phyloP scores from a whole-genome alignment of 108 stramenopile species.

The Chaetoceros tenuissimus region DNA sequence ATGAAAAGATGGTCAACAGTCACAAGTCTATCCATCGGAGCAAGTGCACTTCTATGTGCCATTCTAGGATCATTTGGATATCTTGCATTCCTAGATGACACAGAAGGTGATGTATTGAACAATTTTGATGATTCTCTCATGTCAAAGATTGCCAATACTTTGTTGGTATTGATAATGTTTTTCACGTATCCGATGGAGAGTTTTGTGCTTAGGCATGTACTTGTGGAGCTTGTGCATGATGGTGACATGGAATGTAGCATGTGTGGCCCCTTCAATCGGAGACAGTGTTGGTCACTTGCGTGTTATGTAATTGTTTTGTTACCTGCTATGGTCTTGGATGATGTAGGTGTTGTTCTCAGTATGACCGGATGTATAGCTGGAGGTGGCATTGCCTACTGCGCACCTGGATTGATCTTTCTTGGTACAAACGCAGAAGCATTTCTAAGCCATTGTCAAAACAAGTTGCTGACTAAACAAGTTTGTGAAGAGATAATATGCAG shows the following conservation, averaged over 20 bases:
- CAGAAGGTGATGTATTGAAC: constrained; percentile 69
- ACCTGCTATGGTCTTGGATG: constrained; percentile 62
- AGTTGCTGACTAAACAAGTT: constrained; percentile 12
- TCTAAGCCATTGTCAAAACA: constrained; percentile 13
- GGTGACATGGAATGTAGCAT: constrained; percentile 53
- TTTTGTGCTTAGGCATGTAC: constrained; percentile 74
- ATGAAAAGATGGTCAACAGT: constrained; percentile 49
- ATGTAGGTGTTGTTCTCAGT: constrained; percentile 68
- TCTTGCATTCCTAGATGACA: constrained; percentile 64
- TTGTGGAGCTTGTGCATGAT: constrained; percentile 50
- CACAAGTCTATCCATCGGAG: constrained; percentile 36
- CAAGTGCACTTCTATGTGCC: constrained; percentile 33
- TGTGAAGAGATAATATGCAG: constrained; percentile 11
- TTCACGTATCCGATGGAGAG: constrained; percentile 67
- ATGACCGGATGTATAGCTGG: constrained; percentile 74
- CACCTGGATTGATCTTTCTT: constrained; percentile 62
- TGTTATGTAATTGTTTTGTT: constrained; percentile 52
- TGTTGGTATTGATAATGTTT: constrained; percentile 81
- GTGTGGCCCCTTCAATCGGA: constrained; percentile 30
- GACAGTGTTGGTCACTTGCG: constrained; percentile 37
- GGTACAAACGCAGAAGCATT: constrained; percentile 70
- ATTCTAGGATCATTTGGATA: constrained; percentile 61
- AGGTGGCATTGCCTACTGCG: constrained; percentile 58
- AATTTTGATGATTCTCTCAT: constrained; percentile 54
- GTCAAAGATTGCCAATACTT: constrained; percentile 42